phyloP scores from a whole-genome alignment of 2,329 filamentous ascomycete genomes.

The Chlorencoelia australis region DNA sequence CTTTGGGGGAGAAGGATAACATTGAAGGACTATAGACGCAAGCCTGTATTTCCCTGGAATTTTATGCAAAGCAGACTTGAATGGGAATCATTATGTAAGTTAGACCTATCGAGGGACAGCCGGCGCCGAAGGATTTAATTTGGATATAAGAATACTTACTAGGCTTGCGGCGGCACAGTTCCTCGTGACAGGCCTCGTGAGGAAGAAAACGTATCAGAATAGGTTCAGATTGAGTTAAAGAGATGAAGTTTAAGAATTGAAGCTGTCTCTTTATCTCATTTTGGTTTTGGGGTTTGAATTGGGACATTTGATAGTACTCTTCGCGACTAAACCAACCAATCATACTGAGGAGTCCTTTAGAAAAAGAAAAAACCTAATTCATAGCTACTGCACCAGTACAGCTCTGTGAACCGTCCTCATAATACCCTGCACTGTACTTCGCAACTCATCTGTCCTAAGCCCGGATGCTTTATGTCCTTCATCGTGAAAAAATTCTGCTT shows the following conservation, averaged over 20 bases:
- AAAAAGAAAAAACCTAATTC: too few relatives aligned
- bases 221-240: too few relatives aligned
- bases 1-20: conserved; percentile 22
- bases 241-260: too few relatives aligned
- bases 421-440: neutral
- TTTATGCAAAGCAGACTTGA: conserved; percentile 10
- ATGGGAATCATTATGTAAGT: conserved; percentile 11
- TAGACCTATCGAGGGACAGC: neutral
- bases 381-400: neutral
- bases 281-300: too few relatives aligned
- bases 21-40: conserved; percentile 3
- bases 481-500: conserved; percentile 1
- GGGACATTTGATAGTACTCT: too few relatives aligned
- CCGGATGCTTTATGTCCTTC: conserved; percentile 5
- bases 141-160: conserved; percentile 1
- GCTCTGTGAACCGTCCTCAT: conserved; percentile 1
- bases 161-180: conserved; percentile 1
- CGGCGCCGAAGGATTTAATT: neutral
- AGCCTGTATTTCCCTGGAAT: conserved; percentile 12
- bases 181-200: neutral
- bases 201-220: neutral
- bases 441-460: neutral
- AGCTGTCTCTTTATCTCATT: too few relatives aligned
- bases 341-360: too few relatives aligned
- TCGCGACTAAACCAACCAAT: too few relatives aligned